These are phyloP conservation scores for Coprinopsis strossmayeri DNA, from an alignment of 768 basidiomycete genomes.

Conservation along the genomic window DNA sequence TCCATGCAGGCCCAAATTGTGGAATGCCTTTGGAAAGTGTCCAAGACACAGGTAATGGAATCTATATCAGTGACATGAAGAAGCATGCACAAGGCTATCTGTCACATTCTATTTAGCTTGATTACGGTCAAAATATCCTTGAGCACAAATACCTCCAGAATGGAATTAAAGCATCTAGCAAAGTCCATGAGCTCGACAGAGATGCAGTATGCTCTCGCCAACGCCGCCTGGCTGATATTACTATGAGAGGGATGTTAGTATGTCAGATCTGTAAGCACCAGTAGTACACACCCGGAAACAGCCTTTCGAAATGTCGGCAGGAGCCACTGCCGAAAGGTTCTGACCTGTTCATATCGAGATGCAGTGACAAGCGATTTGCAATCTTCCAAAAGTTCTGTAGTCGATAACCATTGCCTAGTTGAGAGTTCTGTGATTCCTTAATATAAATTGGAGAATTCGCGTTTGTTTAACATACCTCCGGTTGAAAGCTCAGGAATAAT, in stretches of 20 bases:
- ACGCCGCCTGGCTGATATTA: no score
- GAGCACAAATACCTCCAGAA: conserved; percentile 49
- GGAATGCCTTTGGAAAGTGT: conserved; percentile 63
- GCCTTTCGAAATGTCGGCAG: conserved; percentile 59
- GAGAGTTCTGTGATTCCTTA: neutral
- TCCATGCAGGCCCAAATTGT: conserved; percentile 79
- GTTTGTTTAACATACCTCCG: conserved; percentile 33
- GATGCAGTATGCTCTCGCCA: conserved; percentile 52
- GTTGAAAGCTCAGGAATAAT: conserved; percentile 67
- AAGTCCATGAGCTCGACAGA: conserved; percentile 54
- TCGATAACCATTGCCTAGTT: conserved; percentile 23
- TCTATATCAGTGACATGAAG: conserved; percentile 45
- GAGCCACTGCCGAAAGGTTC: conserved; percentile 66
- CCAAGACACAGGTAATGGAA: conserved; percentile 55
- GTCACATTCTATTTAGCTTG: neutral
- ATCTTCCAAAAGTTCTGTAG: conserved; percentile 28
- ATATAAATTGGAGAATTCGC: neutral
- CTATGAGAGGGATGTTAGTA: no score
- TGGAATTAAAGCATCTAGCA: conserved; percentile 57
- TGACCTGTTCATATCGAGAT: conserved; percentile 69
- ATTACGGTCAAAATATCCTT: conserved; percentile 7
- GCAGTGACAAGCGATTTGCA: conserved; percentile 46
- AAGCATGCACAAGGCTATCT: conserved; percentile 52
- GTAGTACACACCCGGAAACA: conserved; percentile 36
- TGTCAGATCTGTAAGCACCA: neutral